A percentile compares a stretch with the other conserved stretches of the same genome.
Evolutionary conservation across 768 basidiomycete species (phyloP).

Genomic region (Termitomyces sp.): DNA sequence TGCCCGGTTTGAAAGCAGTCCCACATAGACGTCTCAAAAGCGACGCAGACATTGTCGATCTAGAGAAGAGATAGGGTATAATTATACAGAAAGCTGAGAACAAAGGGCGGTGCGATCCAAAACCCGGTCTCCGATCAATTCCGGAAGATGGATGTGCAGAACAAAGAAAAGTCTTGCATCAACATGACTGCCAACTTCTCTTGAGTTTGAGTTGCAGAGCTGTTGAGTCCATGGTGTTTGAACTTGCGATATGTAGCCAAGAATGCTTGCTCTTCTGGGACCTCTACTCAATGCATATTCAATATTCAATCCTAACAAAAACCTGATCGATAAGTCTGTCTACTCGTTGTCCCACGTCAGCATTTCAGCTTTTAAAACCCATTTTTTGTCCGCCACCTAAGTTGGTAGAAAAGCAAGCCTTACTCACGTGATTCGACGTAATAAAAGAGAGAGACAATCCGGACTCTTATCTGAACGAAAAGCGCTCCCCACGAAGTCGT

Average conservation of each 20-base stretch:
- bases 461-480: not conserved
- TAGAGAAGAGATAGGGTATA: not conserved
- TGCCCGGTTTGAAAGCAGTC: not conserved
- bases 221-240: not conserved
- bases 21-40: constrained; percentile 6
- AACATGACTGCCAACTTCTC: not conserved
- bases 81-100: not conserved
- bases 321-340: not conserved
- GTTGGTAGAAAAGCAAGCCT: not conserved
- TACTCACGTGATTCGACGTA: not conserved
- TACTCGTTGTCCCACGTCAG: not conserved
- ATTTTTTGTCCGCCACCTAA: not conserved
- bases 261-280: not conserved
- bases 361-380: too few relatives aligned
- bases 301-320: not conserved
- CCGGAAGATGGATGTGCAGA: not conserved
- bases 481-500: not conserved
- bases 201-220: not conserved
- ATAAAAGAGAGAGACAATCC: not conserved
- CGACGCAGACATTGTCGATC: constrained; percentile 5
- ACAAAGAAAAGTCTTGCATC: too few relatives aligned
- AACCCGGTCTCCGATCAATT: not conserved
- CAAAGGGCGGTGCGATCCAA: not conserved
- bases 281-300: not conserved
- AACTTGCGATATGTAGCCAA: not conserved